These are phyloP conservation scores for Melampsora larici-populina DNA, from an alignment of 1,284 basidiomycete species.

Conservation along the genomic window DNA sequence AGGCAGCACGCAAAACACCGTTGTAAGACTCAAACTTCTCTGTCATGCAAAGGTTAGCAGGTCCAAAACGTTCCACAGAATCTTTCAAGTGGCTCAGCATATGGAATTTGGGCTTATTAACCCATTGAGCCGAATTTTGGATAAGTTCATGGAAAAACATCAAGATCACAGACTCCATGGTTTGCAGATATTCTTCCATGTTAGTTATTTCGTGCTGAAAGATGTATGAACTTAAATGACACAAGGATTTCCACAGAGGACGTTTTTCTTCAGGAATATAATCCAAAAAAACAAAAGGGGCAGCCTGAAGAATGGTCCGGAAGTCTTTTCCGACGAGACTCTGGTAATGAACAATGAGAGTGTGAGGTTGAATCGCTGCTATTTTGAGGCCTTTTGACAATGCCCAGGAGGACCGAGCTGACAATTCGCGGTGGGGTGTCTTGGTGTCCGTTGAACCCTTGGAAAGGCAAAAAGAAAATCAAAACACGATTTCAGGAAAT, in stretches of 20 bases:
- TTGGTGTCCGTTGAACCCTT: no score
- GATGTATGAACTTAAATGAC: slow-evolving; percentile 53
- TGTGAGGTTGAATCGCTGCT: slow-evolving; percentile 52
- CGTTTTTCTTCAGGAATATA: slow-evolving; percentile 47
- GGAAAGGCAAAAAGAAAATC: no score
- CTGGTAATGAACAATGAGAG: no score
- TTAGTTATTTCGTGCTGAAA: slow-evolving; percentile 55
- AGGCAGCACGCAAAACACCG: not conserved
- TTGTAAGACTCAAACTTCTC: slow-evolving; percentile 13
- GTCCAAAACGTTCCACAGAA: slow-evolving; percentile 41
- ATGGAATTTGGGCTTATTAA: slow-evolving; percentile 42
- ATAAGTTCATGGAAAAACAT: not conserved
- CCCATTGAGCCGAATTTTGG: slow-evolving; percentile 48
- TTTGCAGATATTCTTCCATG: slow-evolving; percentile 52
- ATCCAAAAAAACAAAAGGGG: slow-evolving; percentile 55
- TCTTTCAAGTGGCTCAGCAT: slow-evolving; percentile 45
- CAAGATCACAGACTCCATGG: slow-evolving; percentile 28
- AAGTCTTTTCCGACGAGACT: no score
- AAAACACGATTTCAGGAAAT: no score
- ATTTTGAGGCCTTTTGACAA: no score
- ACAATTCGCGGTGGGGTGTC: no score
- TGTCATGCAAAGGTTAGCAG: not conserved
- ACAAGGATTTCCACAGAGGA: no score
- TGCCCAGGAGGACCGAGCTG: no score
- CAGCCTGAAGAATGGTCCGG: slow-evolving; percentile 54